These are phyloP conservation scores for Serendipita sp. DNA, from an alignment of 768 basidiomycete species.

Conservation along the genomic window DNA sequence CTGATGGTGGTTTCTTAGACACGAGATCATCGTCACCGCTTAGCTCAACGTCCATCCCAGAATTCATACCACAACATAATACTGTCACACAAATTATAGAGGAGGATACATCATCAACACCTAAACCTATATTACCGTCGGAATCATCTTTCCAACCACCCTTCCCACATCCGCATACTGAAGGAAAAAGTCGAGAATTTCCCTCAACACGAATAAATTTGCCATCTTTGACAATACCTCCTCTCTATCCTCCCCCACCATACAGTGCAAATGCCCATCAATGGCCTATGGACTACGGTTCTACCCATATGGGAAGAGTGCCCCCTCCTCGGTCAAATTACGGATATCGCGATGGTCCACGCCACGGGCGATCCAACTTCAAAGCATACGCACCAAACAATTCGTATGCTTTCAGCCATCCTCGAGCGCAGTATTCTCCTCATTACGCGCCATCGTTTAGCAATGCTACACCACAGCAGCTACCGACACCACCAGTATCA, in stretches of 20 bases:
- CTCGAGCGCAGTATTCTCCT: background rate
- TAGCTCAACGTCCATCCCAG: background rate
- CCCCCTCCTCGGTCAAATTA: background rate
- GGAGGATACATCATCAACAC: background rate
- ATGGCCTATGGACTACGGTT: background rate
- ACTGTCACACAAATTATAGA: background rate
- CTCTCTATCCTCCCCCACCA: background rate
- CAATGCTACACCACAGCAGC: background rate
- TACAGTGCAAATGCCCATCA: background rate
- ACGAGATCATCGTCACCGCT: background rate
- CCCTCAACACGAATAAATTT: background rate
- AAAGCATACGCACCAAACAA: background rate
- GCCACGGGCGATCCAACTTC: background rate
- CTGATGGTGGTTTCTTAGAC: background rate
- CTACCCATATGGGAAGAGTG: background rate
- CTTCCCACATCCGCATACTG: background rate
- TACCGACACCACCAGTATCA: conserved; percentile 4
- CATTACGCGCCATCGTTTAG: background rate
- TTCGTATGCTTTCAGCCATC: background rate
- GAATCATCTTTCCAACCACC: background rate
- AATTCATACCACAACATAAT: background rate
- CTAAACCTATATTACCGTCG: background rate
- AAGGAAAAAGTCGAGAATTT: background rate
- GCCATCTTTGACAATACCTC: background rate
- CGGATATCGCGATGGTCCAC: background rate